A percentile compares a stretch with the other conserved stretches of the same genome.
Evolutionary conservation across 1,284 basidiomycete species (phyloP).

Genomic region (Psilocybe mexicana): DNA sequence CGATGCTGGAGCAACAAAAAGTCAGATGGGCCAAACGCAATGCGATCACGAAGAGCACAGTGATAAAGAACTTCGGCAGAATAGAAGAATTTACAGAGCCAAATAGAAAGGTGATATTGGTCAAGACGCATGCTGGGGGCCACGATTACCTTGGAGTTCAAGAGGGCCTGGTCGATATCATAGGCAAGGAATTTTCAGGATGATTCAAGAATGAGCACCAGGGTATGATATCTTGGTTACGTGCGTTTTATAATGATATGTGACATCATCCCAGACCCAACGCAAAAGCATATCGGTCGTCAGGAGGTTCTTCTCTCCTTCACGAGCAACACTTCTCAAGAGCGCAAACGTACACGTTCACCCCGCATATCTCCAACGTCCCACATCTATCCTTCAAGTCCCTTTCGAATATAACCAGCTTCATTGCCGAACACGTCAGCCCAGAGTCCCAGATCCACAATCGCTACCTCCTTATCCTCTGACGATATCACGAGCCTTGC

Average conservation of each 20-base stretch:
- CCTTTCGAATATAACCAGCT: constrained; percentile 37
- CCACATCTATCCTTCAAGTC: constrained; percentile 43
- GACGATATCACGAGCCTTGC: constrained; percentile 16
- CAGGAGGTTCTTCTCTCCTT: not conserved
- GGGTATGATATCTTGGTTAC: not conserved
- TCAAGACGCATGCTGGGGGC: constrained; percentile 63
- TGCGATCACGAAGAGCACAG: constrained; percentile 45
- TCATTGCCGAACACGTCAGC: constrained; percentile 23
- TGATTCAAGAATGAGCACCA: not conserved
- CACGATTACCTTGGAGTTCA: constrained; percentile 67
- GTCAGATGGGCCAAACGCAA: constrained; percentile 40
- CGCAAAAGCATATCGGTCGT: too few relatives aligned
- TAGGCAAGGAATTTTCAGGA: constrained; percentile 38
- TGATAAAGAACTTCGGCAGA: constrained; percentile 58
- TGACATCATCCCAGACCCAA: too few relatives aligned
- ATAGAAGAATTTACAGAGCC: constrained; percentile 53
- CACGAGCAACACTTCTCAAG: constrained; percentile 9
- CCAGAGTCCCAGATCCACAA: constrained; percentile 21
- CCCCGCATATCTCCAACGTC: constrained; percentile 24
- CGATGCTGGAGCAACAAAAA: constrained; percentile 35
- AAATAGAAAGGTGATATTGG: constrained; percentile 52
- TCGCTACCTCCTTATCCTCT: constrained; percentile 14
- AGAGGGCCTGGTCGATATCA: constrained; percentile 74
- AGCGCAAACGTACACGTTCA: constrained; percentile 6
- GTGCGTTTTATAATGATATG: too few relatives aligned